phyloP scores from a whole-genome alignment of 148 eudicot genomes.

The Arctostaphylos glauca region DNA sequence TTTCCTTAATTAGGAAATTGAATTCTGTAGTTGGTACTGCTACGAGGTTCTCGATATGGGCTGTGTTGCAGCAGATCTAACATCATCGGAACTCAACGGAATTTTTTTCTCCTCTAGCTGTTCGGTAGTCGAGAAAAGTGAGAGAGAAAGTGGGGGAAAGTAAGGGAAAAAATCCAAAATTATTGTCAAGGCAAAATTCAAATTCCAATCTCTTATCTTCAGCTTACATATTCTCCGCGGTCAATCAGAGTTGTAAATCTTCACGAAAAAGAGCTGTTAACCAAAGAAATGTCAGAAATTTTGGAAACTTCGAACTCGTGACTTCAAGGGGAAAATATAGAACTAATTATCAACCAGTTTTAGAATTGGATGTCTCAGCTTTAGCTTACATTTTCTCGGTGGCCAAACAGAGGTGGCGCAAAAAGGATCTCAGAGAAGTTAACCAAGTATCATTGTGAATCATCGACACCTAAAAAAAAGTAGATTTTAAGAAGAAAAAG shows the following conservation, averaged over 20 bases:
- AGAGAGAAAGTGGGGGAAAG: not conserved
- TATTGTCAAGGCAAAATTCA: not conserved
- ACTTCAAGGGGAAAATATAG: too few species aligned
- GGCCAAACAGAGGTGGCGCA: not conserved
- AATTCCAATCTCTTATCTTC: not conserved
- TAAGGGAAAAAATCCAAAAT: too few species aligned
- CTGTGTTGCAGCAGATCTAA: constrained; percentile 9
- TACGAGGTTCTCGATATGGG: not conserved
- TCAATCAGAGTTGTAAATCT: not conserved
- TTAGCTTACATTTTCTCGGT: not conserved
- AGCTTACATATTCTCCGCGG: not conserved
- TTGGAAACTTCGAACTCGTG: too few species aligned
- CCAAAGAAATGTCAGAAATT: too few species aligned
- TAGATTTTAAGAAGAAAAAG: not conserved
- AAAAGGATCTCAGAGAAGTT: not conserved
- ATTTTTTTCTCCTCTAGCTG: not conserved
- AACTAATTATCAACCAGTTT: too few species aligned
- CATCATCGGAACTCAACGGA: not conserved
- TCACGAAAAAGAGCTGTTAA: too few species aligned
- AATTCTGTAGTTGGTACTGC: not conserved
- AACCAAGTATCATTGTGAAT: not conserved
- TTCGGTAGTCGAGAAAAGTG: not conserved
- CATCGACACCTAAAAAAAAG: not conserved
- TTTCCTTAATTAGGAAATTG: not conserved
- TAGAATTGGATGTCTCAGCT: not conserved